Conservation (phyloP, 192 early-diverging fungal genomes). For the Backusella macrospora region DNA sequence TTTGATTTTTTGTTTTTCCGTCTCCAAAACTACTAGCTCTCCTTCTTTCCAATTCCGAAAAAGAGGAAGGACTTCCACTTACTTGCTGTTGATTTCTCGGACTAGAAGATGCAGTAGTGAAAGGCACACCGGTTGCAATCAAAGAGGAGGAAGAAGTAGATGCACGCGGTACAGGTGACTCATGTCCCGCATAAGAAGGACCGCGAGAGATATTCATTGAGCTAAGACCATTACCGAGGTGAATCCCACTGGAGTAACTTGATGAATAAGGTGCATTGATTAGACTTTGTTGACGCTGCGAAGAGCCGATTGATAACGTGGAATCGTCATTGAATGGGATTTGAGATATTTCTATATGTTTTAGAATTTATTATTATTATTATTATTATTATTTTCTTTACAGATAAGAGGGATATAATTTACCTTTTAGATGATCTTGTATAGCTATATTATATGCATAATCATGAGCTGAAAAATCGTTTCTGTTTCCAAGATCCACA, state of each 20-base stretch:
- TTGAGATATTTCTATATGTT: slow-evolving; percentile 25
- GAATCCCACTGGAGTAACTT: slow-evolving; percentile 18
- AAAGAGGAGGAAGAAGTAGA: slow-evolving; percentile 32
- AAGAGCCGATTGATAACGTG: slow-evolving; percentile 10
- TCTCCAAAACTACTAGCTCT: slow-evolving; percentile 27
- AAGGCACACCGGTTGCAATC: background rate
- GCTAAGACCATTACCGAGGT: background rate
- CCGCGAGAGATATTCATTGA: slow-evolving; percentile 18
- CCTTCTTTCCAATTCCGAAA: slow-evolving; percentile 15
- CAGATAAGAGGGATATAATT: background rate
- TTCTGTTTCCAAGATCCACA: slow-evolving; percentile 35
- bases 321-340: slow-evolving; percentile 21
- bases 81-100: slow-evolving; percentile 11
- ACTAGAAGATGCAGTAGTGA: slow-evolving; percentile 17
- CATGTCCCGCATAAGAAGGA: slow-evolving; percentile 8
- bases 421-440: slow-evolving; percentile 34
- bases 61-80: slow-evolving; percentile 18
- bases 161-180: slow-evolving; percentile 24
- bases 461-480: slow-evolving; percentile 31
- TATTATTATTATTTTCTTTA: too few species aligned
- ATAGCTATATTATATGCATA: slow-evolving; percentile 37
- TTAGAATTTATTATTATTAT: too few species aligned
- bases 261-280: slow-evolving; percentile 16
- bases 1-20: background rate
- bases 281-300: slow-evolving; percentile 2